Base-by-base conservation (phyloP, 2,329 filamentous ascomycete genomes). In the Corinectria fuckeliana region DNA sequence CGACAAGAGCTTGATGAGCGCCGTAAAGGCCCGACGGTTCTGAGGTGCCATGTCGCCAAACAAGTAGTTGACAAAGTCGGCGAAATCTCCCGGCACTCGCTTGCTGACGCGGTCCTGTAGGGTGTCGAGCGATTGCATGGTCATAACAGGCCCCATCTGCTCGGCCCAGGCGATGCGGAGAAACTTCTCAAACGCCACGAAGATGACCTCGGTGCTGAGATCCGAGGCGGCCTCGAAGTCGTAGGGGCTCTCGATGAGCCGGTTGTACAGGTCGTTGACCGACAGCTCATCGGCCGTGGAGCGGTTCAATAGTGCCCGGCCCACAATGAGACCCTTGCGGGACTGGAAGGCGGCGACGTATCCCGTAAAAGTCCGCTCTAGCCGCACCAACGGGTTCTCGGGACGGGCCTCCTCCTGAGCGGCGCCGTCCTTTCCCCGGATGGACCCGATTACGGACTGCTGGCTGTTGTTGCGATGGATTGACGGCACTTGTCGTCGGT, bases 181-280 rank as follows among this genome's bases (percentile, higher is more conserved):
- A 68, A 97, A 98, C 62, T 96, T 97, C 74, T 97, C 93, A 73
- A 97, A 98, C 0, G 93, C 91, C 23, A 91, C 90, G 71, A 97
- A 96, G 5, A 98, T 84, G 18, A 94, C 88, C 70, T 97, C 93
- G 8, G 94, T 87, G 3, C 88, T 85, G 8, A 91, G 83, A 59
- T 97, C 92, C 0, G 88, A 84, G 2, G 91, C 87, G 9, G 88
- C 81, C 52, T 96, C 90, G 63, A 91, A 84, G 69, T 92, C 92
- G 51, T 87, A 89, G 0, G 93, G 91, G 64, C 90, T 90, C 73
- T 97, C 93, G 16, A 96, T 87, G 13, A 97, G 83, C 30, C 88
- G 85, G 72, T 97, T 97, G 77, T 97, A 97, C 2, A 97, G 81
- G 67, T 96, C 92, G 69, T 97, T 97, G 66, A 97, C 90, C 1